Evolutionary conservation across 176 grass and related monocot genomes (phyloP), one percentile per base, ranked within the genome.

Genomic region (Chrysopogon serrulatus): DNA sequence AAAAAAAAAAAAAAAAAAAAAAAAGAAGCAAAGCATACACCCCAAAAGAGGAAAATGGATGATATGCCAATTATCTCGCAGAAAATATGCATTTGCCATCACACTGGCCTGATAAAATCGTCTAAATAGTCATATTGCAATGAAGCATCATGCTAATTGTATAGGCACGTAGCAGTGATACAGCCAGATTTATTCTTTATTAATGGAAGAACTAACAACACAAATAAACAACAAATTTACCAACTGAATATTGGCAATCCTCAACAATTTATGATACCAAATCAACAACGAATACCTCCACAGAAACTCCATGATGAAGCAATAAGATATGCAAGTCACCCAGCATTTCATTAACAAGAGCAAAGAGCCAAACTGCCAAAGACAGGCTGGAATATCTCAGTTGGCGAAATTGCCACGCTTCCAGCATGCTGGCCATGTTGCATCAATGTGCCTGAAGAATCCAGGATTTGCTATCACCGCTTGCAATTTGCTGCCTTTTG

Each of bases 291-390:
- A 68, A 75, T 90, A 95, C 96, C 96, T 92, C 72, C 76, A 83
- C 57, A 98, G 32, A 80, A 92, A 93, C 85, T 98, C 93, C 33
- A 95, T 68, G 82, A 93, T 88, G 83, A 92, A 68, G 87, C 65
- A 83, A 93, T 82, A 81, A 95, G 86, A 82, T 93, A 98, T 59
- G 87, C 78, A 78, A 87, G 28, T 93, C 96, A 80, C 85, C 85
- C 37, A 84, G 91, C 93, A 93, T 93, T 90, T 98, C 92, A 84
- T 98, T 93, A 74, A 98, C 89, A 76, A 84, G 71, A 36, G 73
- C 77, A 8, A 53, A 53, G 49, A 53, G 49, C 19, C 49, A 19
- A 19, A 48, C 45, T 18, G 47, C 17, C 47, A 91, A 95, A 98
- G 44, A 95, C 89, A 71, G 83, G 93, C 26, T 90, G 71, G 45